phyloP scores from a whole-genome alignment of 805 yeast genomes.

The Candida ficus region DNA sequence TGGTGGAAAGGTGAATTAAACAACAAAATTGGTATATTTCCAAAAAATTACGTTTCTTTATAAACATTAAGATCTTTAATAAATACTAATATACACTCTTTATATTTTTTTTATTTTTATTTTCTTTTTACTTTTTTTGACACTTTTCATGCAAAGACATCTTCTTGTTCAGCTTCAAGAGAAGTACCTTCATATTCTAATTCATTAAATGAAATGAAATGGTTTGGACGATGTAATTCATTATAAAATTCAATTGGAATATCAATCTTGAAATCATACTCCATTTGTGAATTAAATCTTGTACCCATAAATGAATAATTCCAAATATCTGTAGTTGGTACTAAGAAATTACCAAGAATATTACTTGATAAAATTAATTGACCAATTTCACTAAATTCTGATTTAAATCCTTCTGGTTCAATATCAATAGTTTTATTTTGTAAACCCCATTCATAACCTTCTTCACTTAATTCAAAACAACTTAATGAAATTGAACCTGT shows the following conservation, averaged over 20 bases:
- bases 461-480: conserved; percentile 54
- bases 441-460: conserved; percentile 77
- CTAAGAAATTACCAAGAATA: conserved; percentile 76
- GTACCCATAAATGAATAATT: conserved; percentile 87
- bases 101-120: too few species aligned
- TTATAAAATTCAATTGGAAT: conserved; percentile 80
- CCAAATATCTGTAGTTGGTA: conserved; percentile 85
- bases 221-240: conserved; percentile 83
- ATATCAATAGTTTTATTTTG: conserved; percentile 48
- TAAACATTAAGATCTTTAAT: neutral
- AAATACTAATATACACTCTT: neutral
- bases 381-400: conserved; percentile 51
- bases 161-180: conserved; percentile 63
- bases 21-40: conserved; percentile 19
- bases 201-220: conserved; percentile 71
- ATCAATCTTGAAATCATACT: conserved; percentile 64
- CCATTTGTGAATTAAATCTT: conserved; percentile 62
- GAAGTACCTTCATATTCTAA: conserved; percentile 44
- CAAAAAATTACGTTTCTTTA: conserved; percentile 17
- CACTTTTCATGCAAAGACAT: conserved; percentile 42
- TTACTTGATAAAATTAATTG: conserved; percentile 73
- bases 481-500: conserved; percentile 82
- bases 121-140: neutral
- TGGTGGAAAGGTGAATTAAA: conserved; percentile 24
- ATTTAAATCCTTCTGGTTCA: conserved; percentile 63